Percentiles rank a stretch among this genome's conserved stretches.
phyloP scores from a whole-genome alignment of 371 early-diverging fungal genomes.

The Enteropsectra breve region DNA sequence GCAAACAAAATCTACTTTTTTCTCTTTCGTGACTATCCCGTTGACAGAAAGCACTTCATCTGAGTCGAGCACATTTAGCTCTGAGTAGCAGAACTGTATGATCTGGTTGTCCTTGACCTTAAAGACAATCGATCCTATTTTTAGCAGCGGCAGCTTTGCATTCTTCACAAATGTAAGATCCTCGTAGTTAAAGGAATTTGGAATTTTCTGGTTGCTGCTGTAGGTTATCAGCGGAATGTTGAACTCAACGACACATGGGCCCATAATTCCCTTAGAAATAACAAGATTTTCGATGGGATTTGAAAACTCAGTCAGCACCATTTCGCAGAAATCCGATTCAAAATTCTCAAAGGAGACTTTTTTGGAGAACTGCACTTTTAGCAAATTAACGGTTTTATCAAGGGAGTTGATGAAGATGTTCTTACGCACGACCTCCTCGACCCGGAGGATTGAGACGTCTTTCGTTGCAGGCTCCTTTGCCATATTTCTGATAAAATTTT shows the following conservation, averaged over 20 bases:
- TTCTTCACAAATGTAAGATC: slow-evolving; percentile 32
- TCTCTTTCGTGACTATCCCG: background rate
- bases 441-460: slow-evolving; percentile 8
- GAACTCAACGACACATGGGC: slow-evolving; percentile 47
- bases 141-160: slow-evolving; percentile 24
- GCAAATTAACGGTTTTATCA: slow-evolving; percentile 9
- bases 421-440: slow-evolving; percentile 14
- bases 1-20: background rate
- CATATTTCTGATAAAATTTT: background rate
- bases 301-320: slow-evolving; percentile 46
- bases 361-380: slow-evolving; percentile 23
- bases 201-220: background rate
- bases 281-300: slow-evolving; percentile 57
- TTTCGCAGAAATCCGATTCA: slow-evolving; percentile 25
- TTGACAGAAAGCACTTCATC: background rate
- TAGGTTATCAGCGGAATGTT: slow-evolving; percentile 8
- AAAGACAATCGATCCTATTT: slow-evolving; percentile 22
- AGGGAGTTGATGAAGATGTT: slow-evolving; percentile 48
- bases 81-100: slow-evolving; percentile 15
- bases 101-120: slow-evolving; percentile 13
- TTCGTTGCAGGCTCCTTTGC: no score
- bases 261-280: slow-evolving; percentile 53
- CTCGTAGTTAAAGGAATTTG: background rate
- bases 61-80: no score
- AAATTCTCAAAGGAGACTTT: slow-evolving; percentile 21